Conservation (phyloP, 495 filamentous ascomycete species). For the Acidomyces sp. region DNA sequence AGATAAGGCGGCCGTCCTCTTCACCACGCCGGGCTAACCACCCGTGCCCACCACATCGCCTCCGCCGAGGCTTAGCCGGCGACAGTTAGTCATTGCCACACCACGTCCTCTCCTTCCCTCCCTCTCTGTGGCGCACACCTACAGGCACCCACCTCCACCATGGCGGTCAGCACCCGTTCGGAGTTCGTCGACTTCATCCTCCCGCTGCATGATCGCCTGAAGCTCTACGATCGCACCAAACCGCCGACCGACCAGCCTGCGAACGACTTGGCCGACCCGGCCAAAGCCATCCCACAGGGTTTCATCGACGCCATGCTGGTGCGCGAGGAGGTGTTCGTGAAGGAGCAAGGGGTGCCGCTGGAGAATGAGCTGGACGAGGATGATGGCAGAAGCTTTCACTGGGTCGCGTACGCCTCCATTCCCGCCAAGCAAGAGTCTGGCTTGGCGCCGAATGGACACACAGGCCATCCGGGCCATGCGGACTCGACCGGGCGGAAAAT, state of each 20-base stretch:
- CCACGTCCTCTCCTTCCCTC: too few relatives aligned
- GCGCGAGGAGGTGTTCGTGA: slow-evolving; percentile 62
- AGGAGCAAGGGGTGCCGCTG: slow-evolving; percentile 56
- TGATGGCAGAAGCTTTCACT: slow-evolving; percentile 67
- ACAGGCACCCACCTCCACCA: too few relatives aligned
- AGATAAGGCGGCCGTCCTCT: too few relatives aligned
- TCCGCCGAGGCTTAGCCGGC: too few relatives aligned
- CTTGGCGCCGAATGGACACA: too few relatives aligned
- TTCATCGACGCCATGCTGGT: slow-evolving; percentile 72
- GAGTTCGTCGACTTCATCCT: slow-evolving; percentile 19
- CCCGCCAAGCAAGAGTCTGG: slow-evolving; percentile 26
- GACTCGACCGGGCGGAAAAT: slow-evolving; percentile 6
- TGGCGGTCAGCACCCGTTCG: slow-evolving; percentile 11
- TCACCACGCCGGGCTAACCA: too few relatives aligned
- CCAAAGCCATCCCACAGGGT: slow-evolving; percentile 37
- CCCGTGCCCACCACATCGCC: too few relatives aligned
- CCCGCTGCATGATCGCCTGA: slow-evolving; percentile 13
- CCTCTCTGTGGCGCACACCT: too few relatives aligned
- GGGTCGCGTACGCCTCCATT: slow-evolving; percentile 57
- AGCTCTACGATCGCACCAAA: slow-evolving; percentile 32
- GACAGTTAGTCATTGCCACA: too few relatives aligned
- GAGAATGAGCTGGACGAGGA: slow-evolving; percentile 67
- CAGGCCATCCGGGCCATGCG: slow-evolving; percentile 1
- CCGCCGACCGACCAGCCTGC: slow-evolving; percentile 33
- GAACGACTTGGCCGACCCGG: slow-evolving; percentile 31